Conservation (phyloP, 2,329 filamentous ascomycete species). For the Colletotrichum horii region DNA sequence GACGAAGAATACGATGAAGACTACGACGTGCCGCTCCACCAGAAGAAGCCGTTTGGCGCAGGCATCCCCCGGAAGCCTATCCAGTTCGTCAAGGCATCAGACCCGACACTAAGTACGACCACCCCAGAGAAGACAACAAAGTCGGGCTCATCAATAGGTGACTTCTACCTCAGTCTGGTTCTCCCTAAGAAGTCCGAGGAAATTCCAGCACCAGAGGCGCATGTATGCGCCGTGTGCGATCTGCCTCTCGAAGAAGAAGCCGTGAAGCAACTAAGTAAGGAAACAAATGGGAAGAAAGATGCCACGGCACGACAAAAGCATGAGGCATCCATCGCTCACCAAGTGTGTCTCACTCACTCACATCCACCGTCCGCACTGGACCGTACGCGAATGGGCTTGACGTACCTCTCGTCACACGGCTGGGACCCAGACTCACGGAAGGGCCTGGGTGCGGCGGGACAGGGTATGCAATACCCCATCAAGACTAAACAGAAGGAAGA, state of each 20-base stretch:
- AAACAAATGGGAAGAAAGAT: slow-evolving; percentile 25
- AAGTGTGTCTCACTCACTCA: slow-evolving; percentile 71
- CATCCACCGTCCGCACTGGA: slow-evolving; percentile 76
- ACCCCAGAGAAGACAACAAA: slow-evolving; percentile 28
- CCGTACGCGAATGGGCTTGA: slow-evolving; percentile 71
- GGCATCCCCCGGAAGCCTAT: slow-evolving; percentile 60
- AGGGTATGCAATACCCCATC: slow-evolving; percentile 78
- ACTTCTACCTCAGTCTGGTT: slow-evolving; percentile 72
- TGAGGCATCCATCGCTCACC: slow-evolving; percentile 71
- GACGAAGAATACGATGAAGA: slow-evolving; percentile 36
- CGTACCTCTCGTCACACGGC: slow-evolving; percentile 69
- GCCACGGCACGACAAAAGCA: slow-evolving; percentile 43
- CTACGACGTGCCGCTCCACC: slow-evolving; percentile 58
- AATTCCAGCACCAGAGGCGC: not conserved
- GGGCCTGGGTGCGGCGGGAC: slow-evolving; percentile 73
- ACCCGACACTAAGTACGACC: slow-evolving; percentile 35
- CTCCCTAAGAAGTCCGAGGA: slow-evolving; percentile 40
- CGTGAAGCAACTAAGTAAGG: slow-evolving; percentile 2
- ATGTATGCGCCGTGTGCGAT: slow-evolving; percentile 40
- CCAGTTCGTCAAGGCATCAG: slow-evolving; percentile 61
- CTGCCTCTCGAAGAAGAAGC: slow-evolving; percentile 31
- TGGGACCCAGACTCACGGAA: slow-evolving; percentile 76
- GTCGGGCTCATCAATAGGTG: slow-evolving; percentile 45
- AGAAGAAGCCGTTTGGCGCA: slow-evolving; percentile 58
- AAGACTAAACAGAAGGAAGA: slow-evolving; percentile 76